A percentile compares a stretch with the other conserved stretches of the same genome.
Conservation (phyloP, 352 stramenopile species). For the Phytopythium boreale region DNA sequence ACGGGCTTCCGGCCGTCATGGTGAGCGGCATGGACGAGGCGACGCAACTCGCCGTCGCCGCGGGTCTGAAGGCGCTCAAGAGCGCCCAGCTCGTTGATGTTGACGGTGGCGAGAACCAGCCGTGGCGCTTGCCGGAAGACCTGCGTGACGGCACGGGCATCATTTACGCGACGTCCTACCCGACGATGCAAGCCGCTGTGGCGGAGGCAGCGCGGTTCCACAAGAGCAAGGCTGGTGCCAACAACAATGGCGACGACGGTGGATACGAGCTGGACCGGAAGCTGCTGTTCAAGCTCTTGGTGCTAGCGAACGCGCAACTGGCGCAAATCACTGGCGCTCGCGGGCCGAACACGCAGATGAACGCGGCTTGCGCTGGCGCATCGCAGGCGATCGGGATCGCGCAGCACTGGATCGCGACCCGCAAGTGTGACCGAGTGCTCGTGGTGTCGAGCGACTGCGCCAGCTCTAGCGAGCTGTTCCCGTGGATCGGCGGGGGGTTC, state of each 20-base stretch:
- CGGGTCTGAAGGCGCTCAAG: slow-evolving; percentile 93
- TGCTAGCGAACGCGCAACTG: slow-evolving; percentile 95
- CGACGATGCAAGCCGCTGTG: slow-evolving; percentile 93
- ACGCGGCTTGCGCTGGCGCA: slow-evolving; percentile 94
- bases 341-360: slow-evolving; percentile 96
- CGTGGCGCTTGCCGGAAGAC: slow-evolving; percentile 87
- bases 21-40: slow-evolving; percentile 94
- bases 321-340: slow-evolving; percentile 93
- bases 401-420: slow-evolving; percentile 93
- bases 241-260: neutral
- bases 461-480: slow-evolving; percentile 88
- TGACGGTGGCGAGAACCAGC: slow-evolving; percentile 14
- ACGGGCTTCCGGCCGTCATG: slow-evolving; percentile 87
- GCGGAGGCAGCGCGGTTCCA: slow-evolving; percentile 87
- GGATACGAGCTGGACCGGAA: slow-evolving; percentile 95
- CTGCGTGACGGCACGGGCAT: slow-evolving; percentile 90
- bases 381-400: slow-evolving; percentile 91
- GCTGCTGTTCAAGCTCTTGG: slow-evolving; percentile 95
- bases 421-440: slow-evolving; percentile 92
- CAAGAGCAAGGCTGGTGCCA: slow-evolving; percentile 4
- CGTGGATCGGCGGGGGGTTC: slow-evolving; percentile 95
- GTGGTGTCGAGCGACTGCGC: slow-evolving; percentile 94
- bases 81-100: slow-evolving; percentile 82
- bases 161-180: slow-evolving; percentile 95
- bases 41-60: slow-evolving; percentile 93